Base-by-base conservation (phyloP, 768 basidiomycete species). In the Crepidotus variabilis region DNA sequence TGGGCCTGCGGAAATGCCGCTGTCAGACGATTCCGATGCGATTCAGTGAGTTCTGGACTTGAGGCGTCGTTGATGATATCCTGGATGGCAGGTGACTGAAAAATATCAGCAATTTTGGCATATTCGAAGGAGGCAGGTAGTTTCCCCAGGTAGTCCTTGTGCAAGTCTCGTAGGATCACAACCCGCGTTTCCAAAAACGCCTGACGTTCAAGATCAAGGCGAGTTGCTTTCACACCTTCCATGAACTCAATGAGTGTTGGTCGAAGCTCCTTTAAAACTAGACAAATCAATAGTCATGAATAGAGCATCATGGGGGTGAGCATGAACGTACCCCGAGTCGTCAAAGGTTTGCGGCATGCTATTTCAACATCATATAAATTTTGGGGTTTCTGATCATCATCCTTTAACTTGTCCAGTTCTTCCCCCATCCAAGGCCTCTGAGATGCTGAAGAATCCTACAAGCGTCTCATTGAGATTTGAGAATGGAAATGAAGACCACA, bases 361-460 rank as follows among this genome's bases (percentile, higher is more conserved):
- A 39, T 45, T n/a, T 6, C 10, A 24, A 58, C 51, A 2, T 50
- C 36, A 1, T 21, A 50, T 13, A 46, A 21, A n/a, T 52, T 23
- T 48, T 21, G 22, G 4, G 21, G 43, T 24, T 34, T n/a, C 11
- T 3, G 1, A 45, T 28, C 14, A 13, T 13, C 36, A 16, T 11
- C 23, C 34, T 48, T 22, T 6, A 56, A 34, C 21, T 48, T 55
- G 11, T 59, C 54, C 23, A 59, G 34, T 34, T 59, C 58, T 5
- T 51, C 58, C 51, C 54, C 58, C 58, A 59, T 7, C 58, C 58
- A 34, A 56, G 43, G 16, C 22, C 33, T 46, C 54, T 45, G 22
- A 59, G 47, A 34, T 59, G 54, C 2, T 55, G 39, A 7, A 56
- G 16, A 47, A 59, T 21, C 9, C 58, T 59, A 45, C n/a, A 5